Base-by-base conservation (phyloP, 495 filamentous ascomycete genomes). In the Hyphodiscus hymeniophilus region DNA sequence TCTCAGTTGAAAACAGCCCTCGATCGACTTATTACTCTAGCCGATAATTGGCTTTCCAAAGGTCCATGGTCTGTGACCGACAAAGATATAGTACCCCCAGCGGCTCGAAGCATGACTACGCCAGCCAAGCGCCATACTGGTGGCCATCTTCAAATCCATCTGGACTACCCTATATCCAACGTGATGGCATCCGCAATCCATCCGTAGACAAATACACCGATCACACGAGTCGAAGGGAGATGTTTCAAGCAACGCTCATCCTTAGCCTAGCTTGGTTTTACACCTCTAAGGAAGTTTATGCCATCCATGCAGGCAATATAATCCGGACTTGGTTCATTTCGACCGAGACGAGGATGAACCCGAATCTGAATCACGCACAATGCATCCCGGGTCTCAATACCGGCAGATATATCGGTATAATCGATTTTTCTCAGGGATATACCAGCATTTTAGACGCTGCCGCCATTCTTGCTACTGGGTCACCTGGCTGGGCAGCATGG, bases 211-310 rank as follows among this genome's bases (percentile, higher is more conserved):
- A 55, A 8, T 55, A 50, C 18, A 46, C 47, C 0, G 52, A 55
- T 41, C 28, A 44, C 0, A 39, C 30, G 21, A 22, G 45, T 15
- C 39, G 24, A 13, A 38, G 45, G 34, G 45, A 51, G 13, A 28
- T 55, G 0, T 51, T 55, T 15, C 47, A 32, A 23, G 22, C 47
- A 4, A 20, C 52, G 6, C 45, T 20, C 18, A 35, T 38, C 20
- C 47, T 55, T 23, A 44, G 36, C n/a, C 52, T 55, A 16, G 52
- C 47, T 11, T 55, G 52, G 52, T 55, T 38, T 32, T 55, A 55
- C 35, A 51, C 52, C 20, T 47, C 34, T 0, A 40, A 55, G 15
- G 52, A 50, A 16, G 47, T 33, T n/a, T 55, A 55, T 45, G 52
- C 47, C 8, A 39, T 21, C 24, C 52, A 55, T 23, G 52, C 52